phyloP scores from a whole-genome alignment of 768 basidiomycete species.

The Pleurotus salmoneostramineus region DNA sequence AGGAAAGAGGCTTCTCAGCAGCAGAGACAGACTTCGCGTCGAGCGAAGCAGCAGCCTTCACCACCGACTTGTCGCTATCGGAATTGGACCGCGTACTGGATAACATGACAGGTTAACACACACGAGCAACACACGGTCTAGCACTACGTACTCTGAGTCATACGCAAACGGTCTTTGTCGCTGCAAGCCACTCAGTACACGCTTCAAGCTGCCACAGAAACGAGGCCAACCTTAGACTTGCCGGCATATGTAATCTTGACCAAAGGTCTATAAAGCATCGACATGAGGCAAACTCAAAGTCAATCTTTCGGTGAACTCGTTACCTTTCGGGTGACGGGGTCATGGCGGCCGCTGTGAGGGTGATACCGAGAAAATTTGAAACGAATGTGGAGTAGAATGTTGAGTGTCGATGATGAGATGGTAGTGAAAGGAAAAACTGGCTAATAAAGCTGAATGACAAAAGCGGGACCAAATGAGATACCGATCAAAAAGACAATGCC shows the following conservation, averaged over 20 bases:
- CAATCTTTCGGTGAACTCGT: background rate
- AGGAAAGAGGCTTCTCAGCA: background rate
- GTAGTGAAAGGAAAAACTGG: background rate
- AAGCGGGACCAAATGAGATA: constrained; percentile 5
- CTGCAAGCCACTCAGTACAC: background rate
- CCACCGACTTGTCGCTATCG: background rate
- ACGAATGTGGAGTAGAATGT: background rate
- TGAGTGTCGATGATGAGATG: background rate
- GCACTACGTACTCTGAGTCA: background rate
- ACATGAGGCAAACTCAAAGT: background rate
- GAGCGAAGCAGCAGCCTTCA: background rate
- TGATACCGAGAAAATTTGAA: background rate
- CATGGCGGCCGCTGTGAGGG: too few species aligned
- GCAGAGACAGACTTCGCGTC: background rate
- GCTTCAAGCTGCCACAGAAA: background rate
- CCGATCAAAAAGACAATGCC: background rate
- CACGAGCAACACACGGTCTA: background rate
- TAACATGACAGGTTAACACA: background rate
- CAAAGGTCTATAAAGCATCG: background rate
- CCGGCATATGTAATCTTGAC: constrained; percentile 5
- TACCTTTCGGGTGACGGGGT: constrained; percentile 5
- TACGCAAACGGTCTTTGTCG: constrained; percentile 7
- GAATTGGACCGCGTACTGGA: background rate
- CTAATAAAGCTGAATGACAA: background rate
- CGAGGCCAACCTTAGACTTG: constrained; percentile 2